A percentile compares a stretch with the other conserved stretches of the same genome.
Evolutionary conservation across 2,329 filamentous ascomycete species (phyloP).

Genomic region (Curvularia spicifera): DNA sequence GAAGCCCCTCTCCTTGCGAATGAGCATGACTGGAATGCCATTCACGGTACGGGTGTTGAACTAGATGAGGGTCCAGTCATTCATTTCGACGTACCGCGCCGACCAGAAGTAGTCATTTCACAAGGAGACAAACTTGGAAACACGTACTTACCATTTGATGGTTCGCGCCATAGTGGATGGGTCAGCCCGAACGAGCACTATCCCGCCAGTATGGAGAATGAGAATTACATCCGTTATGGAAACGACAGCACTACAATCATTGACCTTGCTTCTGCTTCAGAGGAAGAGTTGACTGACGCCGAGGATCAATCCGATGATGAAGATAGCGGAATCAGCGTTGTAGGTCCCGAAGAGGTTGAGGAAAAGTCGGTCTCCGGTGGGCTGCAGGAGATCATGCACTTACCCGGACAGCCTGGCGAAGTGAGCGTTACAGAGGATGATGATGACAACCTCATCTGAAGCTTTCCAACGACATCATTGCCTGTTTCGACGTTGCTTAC

Average conservation of each 20-base stretch:
- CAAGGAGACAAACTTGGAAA: no score
- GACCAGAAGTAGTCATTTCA: background rate
- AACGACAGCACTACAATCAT: background rate
- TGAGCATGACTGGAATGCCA: background rate
- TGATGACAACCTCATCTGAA: background rate
- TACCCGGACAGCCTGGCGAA: background rate
- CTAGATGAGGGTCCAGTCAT: background rate
- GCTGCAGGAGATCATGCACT: background rate
- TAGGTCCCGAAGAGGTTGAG: background rate
- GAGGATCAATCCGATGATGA: background rate
- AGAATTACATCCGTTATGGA: background rate
- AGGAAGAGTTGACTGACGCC: background rate
- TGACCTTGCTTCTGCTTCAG: background rate
- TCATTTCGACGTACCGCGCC: constrained; percentile 1
- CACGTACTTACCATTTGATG: background rate
- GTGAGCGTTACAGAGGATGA: background rate
- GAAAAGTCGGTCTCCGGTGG: background rate
- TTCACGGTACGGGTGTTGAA: constrained; percentile 1
- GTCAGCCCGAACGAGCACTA: background rate
- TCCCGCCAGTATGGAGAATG: background rate
- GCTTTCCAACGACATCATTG: background rate
- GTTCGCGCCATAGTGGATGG: background rate
- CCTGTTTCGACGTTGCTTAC: background rate
- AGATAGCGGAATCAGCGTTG: background rate
- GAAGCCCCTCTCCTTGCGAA: background rate